Evolutionary conservation across 768 basidiomycete species (phyloP), one percentile per base, ranked within the genome.

Genomic region (Kwoniella botswanensis): DNA sequence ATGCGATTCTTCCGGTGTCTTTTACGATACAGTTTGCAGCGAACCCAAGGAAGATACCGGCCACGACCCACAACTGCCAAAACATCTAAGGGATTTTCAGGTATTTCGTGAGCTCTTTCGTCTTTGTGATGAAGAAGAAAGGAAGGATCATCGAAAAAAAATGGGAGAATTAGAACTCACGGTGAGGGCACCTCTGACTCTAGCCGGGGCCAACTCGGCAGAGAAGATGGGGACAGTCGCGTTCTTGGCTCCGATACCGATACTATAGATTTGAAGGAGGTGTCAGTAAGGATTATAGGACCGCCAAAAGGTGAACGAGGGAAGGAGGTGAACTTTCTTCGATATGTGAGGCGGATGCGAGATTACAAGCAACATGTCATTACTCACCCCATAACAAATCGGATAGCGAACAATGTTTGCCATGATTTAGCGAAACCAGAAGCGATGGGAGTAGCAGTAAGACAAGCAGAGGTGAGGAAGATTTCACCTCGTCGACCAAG

Each of bases 181-280:
- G 71, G 94, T 93, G 41, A 96, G 88, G 3, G 90, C 93, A 67
- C 94, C 94, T 77, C 95, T 89, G 67, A 97, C 92, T n/a, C 85
- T 84, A 0, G 93, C 89, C 0, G 95, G 95, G 0, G 90, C 86
- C 76, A 91, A 90, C 83, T 98, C 92, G 1, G 91, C 90, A 0
- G 90, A 88, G 68, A 89, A 91, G 18, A 91, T 87, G n/a, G 90
- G 90, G 0, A 88, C 88, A 0, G 90, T 83, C 0, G 82, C 76
- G 7, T 74, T 74, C 70, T 84, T 83, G 24, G 77, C 74, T 42
- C 83, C 83, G 67, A 84, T 82, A 26, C 76, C 79, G 43, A 81
- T 73, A 65, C 46, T 50, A 13, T 15, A 15, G 35, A 50, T 50
- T 11, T 17, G 0, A 15, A 18, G 13, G 18, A 18, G 13, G 18